Evolutionary conservation across 306 rosid species (phyloP).

Genomic region (Pyrus communis): DNA sequence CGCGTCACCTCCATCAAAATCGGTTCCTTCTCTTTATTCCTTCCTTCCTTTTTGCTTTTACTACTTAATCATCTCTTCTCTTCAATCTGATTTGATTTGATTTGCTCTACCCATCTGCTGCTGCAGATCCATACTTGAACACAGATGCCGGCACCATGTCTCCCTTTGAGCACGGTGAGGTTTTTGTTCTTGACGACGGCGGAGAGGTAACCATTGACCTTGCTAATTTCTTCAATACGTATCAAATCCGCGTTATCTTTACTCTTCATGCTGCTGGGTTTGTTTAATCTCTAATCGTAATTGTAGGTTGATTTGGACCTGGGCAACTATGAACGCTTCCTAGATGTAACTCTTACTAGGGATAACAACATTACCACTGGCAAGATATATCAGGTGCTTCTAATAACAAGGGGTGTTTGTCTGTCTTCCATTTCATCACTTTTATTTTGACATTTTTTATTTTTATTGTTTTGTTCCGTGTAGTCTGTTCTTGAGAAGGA

Average conservation of each 20-base stretch:
- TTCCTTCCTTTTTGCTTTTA: background rate
- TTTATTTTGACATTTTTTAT: background rate
- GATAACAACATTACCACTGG: constrained; percentile 94
- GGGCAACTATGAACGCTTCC: constrained; percentile 94
- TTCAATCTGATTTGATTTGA: background rate
- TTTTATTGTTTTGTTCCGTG: background rate
- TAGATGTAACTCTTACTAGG: constrained; percentile 83
- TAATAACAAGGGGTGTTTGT: background rate
- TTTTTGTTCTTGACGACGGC: constrained; percentile 97
- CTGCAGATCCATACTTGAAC: constrained; percentile 90
- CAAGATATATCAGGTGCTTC: constrained; percentile 79
- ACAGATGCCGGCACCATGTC: constrained; percentile 99
- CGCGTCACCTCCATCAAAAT: constrained; percentile 97
- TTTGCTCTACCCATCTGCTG: background rate
- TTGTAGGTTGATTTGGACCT: constrained; percentile 92
- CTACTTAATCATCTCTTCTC: background rate
- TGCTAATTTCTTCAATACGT: background rate
- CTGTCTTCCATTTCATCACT: background rate
- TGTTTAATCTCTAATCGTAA: constrained; percentile 6
- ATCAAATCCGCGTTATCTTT: background rate
- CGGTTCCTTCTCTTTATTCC: constrained; percentile 32
- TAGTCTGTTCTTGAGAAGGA: constrained; percentile 97
- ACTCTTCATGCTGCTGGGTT: background rate
- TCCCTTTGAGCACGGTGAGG: constrained; percentile 99
- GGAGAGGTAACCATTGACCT: constrained; percentile 58